phyloP scores from a whole-genome alignment of 2,329 filamentous ascomycete genomes.

The Ustilaginoidea virens region DNA sequence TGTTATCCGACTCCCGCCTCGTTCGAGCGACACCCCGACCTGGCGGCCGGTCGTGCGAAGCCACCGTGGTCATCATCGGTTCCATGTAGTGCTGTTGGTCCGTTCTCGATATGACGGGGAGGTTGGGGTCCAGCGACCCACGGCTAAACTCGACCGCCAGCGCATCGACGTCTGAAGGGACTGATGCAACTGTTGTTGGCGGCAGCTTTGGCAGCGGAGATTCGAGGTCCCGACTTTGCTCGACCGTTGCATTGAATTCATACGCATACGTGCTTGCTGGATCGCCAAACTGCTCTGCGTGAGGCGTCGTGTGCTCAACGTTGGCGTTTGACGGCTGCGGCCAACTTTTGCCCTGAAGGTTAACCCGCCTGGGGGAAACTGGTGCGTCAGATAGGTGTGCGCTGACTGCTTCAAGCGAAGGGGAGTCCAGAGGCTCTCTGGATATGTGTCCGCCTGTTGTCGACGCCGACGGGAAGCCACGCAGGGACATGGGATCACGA shows the following conservation, averaged over 20 bases:
- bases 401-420: conserved; percentile 12
- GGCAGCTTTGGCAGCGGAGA: no score
- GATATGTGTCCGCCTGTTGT: conserved; percentile 9
- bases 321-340: conserved; percentile 34
- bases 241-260: conserved; percentile 2
- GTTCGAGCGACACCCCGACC: conserved; percentile 26
- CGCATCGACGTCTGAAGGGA: conserved; percentile 3
- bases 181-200: background rate
- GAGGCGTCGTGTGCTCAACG: conserved; percentile 26
- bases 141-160: conserved; percentile 7
- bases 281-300: conserved; percentile 11
- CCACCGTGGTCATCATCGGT: conserved; percentile 10
- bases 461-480: conserved; percentile 4
- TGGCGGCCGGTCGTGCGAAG: conserved; percentile 15
- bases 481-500: conserved; percentile 6
- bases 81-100: conserved; percentile 7
- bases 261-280: conserved; percentile 1
- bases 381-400: conserved; percentile 34
- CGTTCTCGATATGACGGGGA: conserved; percentile 1
- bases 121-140: conserved; percentile 7
- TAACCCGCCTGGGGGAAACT: conserved; percentile 39
- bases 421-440: conserved; percentile 21
- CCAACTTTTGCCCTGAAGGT: conserved; percentile 37
- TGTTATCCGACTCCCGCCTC: conserved; percentile 38
- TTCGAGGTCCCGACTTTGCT: background rate